Base-by-base conservation (phyloP, 371 early-diverging fungal genomes). In the Cokeromyces recurvatus region DNA sequence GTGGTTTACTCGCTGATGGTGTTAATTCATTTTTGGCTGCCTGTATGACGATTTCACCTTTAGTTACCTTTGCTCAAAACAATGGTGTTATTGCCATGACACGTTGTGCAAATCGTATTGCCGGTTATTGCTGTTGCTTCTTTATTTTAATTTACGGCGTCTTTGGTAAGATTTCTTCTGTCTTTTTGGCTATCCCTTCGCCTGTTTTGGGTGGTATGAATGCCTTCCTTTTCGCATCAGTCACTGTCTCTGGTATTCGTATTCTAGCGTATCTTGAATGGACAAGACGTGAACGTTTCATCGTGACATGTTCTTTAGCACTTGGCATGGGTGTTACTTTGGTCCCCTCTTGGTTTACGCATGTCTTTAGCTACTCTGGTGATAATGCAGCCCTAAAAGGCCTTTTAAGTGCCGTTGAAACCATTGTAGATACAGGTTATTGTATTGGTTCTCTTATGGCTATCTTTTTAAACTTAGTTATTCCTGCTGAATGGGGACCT, bases 241-340 rank as follows among this genome's bases (percentile, higher is more conserved):
- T 83, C 14, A 72, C 78, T 5, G 81, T 78, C 6, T 76, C 82
- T 9, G 83, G 83, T 52, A 78, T 83, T 24, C 77, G 80, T 58
- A 83, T 83, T 32, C 57, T 83, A 38, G 68, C 81, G 10, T 79
- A 77, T 60, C 44, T 81, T 46, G 50, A 67, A 16, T 83, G 82
- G 82, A 80, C 83, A 3, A 68, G 84, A 38, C 81, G 84, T 17
- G 81, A 82, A 48, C 68, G 84, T 11, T 78, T 82, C 48, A 82
- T 82, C 53, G 73, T 73, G 10, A 74, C 78, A 6, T 59, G 60
- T 14, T 53, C 74, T 3, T 52, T 74, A 25, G 60, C 71, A 0
- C 48, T 84, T 42, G 84, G 81, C 2, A 38, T 84, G 38, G 85
- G 85, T 17, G 75, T 75, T 2, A 63, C 71, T 0, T 47, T 83